Base-by-base conservation (phyloP, 345 rosid species). In the Noccaea bulbosa region DNA sequence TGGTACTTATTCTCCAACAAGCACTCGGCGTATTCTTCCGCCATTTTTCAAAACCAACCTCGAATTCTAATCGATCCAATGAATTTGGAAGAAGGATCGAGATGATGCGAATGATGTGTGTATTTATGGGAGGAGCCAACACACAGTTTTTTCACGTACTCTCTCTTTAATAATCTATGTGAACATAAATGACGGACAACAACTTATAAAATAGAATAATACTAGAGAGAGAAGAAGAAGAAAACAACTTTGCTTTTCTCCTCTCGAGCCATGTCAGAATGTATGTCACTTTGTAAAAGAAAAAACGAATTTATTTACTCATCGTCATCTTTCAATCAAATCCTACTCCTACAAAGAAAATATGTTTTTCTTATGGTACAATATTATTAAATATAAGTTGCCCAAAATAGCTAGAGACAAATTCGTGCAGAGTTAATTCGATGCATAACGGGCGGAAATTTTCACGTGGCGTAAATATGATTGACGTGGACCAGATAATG, bases 1-100 rank as follows among this genome's bases (percentile, higher is more conserved):
- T 87, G 61, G 77, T 81, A 84, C 20, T 74, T 77, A 60, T 84
- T 86, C 80, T 81, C 79, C 73, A 94, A 76, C 69, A 88, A 44
- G 22, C 87, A 43, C 78, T 78, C 85, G 38, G 24, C 48, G 4
- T 35, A 71, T 55, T 85, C 83, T 63, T 74, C 70, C 24, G 52
- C 81, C 86, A 72, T 81, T 17, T 30, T 5, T 20, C 24, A 4
- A 11, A 22, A 60, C 14, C 16, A 22, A 70, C 43, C 68, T 58
- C 57, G 38, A 11, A 22, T 43, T 67, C 40, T 5, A 55, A 68
- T 7, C 5, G 34, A 33, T 55, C 49, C 9, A 24, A n/a, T 22
- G 12, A 8, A 4, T 7, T 30, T 44, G 43, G 51, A 49, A 20
- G 69, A 48, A 4, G 57, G 32, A n/a, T 27, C 30, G 39, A 69